A percentile compares a stretch with the other conserved stretches of the same genome.
Conservation (phyloP, 345 rosid genomes). For the Streptanthus diversifolius region DNA sequence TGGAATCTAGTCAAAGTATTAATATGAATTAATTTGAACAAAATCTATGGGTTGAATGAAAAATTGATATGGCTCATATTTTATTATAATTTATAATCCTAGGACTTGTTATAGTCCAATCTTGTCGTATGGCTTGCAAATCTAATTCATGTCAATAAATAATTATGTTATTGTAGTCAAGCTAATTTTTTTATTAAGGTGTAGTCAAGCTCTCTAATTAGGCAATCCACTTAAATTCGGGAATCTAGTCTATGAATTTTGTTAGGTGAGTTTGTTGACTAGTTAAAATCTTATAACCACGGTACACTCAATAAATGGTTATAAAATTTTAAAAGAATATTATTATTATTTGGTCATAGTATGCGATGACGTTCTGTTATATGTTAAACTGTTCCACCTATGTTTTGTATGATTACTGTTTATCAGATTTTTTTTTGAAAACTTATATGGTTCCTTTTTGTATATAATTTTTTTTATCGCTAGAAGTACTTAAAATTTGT, state of each 20-base stretch:
- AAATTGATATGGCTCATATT: constrained; percentile 15
- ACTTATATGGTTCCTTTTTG: background rate
- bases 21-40: background rate
- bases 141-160: constrained; percentile 5
- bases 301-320: background rate
- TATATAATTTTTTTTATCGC: too few relatives aligned
- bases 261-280: background rate
- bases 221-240: background rate
- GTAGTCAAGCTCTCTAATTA: background rate
- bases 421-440: background rate
- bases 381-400: background rate
- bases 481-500: background rate
- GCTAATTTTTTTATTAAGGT: background rate
- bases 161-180: background rate
- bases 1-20: constrained; percentile 10
- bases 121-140: constrained; percentile 22
- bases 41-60: constrained; percentile 20
- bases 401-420: background rate
- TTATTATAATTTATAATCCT: constrained; percentile 5
- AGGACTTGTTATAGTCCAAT: constrained; percentile 16
- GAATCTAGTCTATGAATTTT: background rate
- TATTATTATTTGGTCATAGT: background rate
- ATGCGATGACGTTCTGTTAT: background rate
- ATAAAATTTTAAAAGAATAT: background rate
- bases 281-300: background rate